Percentiles rank a stretch among this genome's conserved stretches.
Conservation (phyloP, 2,329 filamentous ascomycete species). For the Talaromyces sp. region DNA sequence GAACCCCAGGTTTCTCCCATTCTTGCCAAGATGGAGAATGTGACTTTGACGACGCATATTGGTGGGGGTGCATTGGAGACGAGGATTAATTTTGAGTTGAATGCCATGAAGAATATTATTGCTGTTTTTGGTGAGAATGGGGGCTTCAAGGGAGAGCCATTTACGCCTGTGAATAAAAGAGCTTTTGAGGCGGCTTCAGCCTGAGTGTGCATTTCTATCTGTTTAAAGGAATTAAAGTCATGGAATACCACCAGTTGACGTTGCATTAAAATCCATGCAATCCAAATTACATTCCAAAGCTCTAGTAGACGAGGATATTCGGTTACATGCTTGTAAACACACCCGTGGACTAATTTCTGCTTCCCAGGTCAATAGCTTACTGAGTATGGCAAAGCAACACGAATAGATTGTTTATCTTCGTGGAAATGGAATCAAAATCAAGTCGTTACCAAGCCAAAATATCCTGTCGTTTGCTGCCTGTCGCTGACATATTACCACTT, state of each 20-base stretch:
- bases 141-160: constrained; percentile 7
- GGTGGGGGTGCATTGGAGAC: constrained; percentile 13
- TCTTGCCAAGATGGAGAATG: constrained; percentile 14
- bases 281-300: neutral
- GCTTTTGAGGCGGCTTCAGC: constrained; percentile 5
- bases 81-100: constrained; percentile 16
- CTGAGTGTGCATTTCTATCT: neutral
- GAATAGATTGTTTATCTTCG: neutral
- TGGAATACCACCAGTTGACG: neutral
- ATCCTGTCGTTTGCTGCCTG: neutral
- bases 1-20: constrained; percentile 13
- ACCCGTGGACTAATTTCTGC: neutral
- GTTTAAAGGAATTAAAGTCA: neutral
- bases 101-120: constrained; percentile 18
- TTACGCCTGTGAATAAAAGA: constrained; percentile 15
- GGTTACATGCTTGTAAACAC: too few species aligned
- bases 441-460: constrained; percentile 14
- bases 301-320: too few species aligned
- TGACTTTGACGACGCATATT: constrained; percentile 16
- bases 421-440: neutral
- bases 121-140: constrained; percentile 8
- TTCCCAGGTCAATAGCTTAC: neutral
- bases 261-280: neutral
- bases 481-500: neutral
- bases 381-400: neutral